phyloP scores from a whole-genome alignment of 2,329 filamentous ascomycete species.

The Cladophialophora yegresii region DNA sequence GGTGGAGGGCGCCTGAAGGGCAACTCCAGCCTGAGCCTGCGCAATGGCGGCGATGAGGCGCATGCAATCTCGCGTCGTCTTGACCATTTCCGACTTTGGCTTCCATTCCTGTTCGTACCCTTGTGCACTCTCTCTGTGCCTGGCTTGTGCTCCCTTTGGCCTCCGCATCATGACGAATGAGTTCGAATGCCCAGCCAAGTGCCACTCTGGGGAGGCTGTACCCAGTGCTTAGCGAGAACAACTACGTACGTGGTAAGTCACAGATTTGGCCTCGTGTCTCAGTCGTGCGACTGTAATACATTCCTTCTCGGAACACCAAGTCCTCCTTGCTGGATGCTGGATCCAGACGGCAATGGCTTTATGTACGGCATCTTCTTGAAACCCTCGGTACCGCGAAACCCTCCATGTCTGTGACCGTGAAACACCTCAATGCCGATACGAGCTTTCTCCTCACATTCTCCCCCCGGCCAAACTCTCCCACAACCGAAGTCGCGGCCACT shows the following conservation, averaged over 20 bases:
- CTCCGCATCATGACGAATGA: constrained; percentile 3
- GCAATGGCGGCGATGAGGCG: background rate
- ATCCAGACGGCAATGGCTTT: background rate
- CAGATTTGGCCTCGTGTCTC: background rate
- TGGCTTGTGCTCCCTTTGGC: background rate
- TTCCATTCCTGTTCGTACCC: background rate
- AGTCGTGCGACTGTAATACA: background rate
- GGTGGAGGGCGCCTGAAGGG: background rate
- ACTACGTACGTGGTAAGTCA: background rate
- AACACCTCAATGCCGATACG: constrained; percentile 40
- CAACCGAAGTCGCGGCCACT: constrained; percentile 21
- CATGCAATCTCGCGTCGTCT: constrained; percentile 10
- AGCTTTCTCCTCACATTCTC: constrained; percentile 42
- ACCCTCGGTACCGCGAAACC: background rate
- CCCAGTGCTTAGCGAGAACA: background rate
- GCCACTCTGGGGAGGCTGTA: background rate
- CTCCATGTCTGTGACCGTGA: constrained; percentile 34
- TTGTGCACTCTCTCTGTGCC: background rate
- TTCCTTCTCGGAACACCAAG: background rate
- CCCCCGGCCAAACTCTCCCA: constrained; percentile 20
- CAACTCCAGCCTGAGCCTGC: background rate
- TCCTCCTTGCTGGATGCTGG: background rate
- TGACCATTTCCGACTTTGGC: background rate
- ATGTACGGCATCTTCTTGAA: background rate
- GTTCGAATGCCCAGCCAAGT: background rate